Evolutionary conservation across 441 rosid species (phyloP).

Genomic region (Erodium texanum): DNA sequence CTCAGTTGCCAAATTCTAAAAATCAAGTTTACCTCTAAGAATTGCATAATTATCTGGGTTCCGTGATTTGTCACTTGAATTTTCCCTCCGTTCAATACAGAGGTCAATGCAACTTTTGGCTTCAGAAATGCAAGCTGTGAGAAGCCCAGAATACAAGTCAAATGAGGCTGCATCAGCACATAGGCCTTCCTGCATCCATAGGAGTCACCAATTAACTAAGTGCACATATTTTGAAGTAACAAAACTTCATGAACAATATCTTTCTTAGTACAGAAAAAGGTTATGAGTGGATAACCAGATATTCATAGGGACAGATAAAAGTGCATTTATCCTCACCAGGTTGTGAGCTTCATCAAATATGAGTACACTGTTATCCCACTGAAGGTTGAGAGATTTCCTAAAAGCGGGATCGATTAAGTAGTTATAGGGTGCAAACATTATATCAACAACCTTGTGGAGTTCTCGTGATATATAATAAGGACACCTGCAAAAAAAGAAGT

Average conservation of each 20-base stretch:
- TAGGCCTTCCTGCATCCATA: constrained; percentile 62
- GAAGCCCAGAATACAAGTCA: constrained; percentile 71
- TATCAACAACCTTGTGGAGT: constrained; percentile 78
- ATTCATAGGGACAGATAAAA: constrained; percentile 7
- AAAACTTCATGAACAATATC: neutral
- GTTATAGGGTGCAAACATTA: constrained; percentile 86
- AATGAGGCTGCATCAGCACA: constrained; percentile 96
- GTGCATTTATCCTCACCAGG: constrained; percentile 49
- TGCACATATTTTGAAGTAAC: neutral
- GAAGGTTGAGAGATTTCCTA: constrained; percentile 51
- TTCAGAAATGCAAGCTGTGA: constrained; percentile 83
- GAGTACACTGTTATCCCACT: constrained; percentile 60
- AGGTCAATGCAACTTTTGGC: constrained; percentile 76
- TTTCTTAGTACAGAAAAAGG: constrained; percentile 2
- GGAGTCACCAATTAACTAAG: neutral
- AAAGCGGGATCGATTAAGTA: constrained; percentile 67
- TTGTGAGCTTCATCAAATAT: constrained; percentile 99
- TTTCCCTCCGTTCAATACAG: constrained; percentile 46
- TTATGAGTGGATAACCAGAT: constrained; percentile 11
- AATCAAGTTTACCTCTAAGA: constrained; percentile 56
- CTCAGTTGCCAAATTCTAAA: neutral
- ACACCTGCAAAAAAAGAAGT: constrained; percentile 49
- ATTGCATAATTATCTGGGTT: constrained; percentile 90
- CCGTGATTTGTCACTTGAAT: constrained; percentile 57
- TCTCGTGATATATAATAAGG: constrained; percentile 82